Evolutionary conservation across 805 yeast species (phyloP).

Genomic region (Cyberlindnera samutprakarnensis): DNA sequence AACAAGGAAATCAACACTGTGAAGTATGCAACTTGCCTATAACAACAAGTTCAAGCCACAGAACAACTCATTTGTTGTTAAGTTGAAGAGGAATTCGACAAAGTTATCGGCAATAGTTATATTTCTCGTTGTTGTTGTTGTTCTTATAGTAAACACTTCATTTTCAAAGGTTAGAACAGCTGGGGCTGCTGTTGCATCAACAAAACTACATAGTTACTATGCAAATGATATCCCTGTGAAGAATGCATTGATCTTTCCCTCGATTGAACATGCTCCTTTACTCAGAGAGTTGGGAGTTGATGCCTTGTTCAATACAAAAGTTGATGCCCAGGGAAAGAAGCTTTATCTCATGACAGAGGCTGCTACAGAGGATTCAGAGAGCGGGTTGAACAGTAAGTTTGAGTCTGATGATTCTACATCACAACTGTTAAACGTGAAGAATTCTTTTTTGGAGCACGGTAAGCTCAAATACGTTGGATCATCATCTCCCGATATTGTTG

Average conservation of each 20-base stretch:
- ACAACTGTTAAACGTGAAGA: conserved; percentile 37
- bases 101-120: conserved; percentile 8
- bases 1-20: no score
- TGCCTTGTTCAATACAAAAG: conserved; percentile 40
- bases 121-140: conserved; percentile 2
- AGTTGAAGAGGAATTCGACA: conserved; percentile 8
- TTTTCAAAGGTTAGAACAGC: background rate
- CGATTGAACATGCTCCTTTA: conserved; percentile 60
- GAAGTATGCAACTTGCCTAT: conserved; percentile 23
- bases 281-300: conserved; percentile 50
- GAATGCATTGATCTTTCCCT: conserved; percentile 58
- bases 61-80: conserved; percentile 7
- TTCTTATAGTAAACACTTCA: conserved; percentile 6
- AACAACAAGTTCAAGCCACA: conserved; percentile 23
- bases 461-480: conserved; percentile 38
- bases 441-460: conserved; percentile 58
- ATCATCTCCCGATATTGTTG: conserved; percentile 54
- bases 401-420: conserved; percentile 23
- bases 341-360: conserved; percentile 27
- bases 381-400: conserved; percentile 31
- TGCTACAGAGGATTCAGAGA: conserved; percentile 30
- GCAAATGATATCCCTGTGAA: conserved; percentile 39
- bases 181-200: conserved; percentile 5
- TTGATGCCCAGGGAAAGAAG: conserved; percentile 37
- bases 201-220: conserved; percentile 36